These are phyloP conservation scores for Cronartium ribicola DNA, from an alignment of 1,284 basidiomycete genomes.

Conservation along the genomic window DNA sequence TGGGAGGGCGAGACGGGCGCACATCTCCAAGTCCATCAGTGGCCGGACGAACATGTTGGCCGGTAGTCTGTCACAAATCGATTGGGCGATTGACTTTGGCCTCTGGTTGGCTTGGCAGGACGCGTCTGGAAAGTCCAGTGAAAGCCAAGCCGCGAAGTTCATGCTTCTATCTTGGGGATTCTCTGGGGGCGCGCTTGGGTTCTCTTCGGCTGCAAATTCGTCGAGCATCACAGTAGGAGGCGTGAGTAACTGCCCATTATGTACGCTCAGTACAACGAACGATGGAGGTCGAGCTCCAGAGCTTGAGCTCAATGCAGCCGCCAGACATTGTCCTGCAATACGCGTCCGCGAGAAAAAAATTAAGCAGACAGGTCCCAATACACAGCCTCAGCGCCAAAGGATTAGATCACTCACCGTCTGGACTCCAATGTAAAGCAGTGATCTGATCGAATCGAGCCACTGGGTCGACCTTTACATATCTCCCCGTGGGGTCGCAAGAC, in stretches of 20 bases:
- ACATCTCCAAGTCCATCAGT: conserved; percentile 29
- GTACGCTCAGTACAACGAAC: conserved; percentile 32
- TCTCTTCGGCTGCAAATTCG: not conserved
- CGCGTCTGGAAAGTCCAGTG: not conserved
- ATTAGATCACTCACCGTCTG: conserved; percentile 19
- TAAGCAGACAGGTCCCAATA: not conserved
- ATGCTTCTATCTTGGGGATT: conserved; percentile 8
- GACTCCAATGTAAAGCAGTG: conserved; percentile 38
- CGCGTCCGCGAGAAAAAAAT: not conserved
- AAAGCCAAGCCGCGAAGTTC: conserved; percentile 16
- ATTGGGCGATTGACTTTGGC: conserved; percentile 11
- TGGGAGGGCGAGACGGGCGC: not conserved
- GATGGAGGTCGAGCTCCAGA: conserved; percentile 21
- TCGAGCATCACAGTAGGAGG: conserved; percentile 24
- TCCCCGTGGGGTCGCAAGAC: conserved; percentile 20
- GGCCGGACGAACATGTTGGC: conserved; percentile 17
- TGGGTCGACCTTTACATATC: conserved; percentile 23
- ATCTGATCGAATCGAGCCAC: conserved; percentile 23
- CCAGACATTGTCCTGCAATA: conserved; percentile 29
- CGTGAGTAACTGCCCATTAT: conserved; percentile 24
- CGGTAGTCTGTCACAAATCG: conserved; percentile 23
- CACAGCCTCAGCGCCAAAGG: not conserved
- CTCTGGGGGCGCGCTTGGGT: not conserved
- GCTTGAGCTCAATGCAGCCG: conserved; percentile 11
- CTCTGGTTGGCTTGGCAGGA: not conserved